These are phyloP conservation scores for Candida ortonii DNA, from an alignment of 805 yeast genomes.

Conservation along the genomic window DNA sequence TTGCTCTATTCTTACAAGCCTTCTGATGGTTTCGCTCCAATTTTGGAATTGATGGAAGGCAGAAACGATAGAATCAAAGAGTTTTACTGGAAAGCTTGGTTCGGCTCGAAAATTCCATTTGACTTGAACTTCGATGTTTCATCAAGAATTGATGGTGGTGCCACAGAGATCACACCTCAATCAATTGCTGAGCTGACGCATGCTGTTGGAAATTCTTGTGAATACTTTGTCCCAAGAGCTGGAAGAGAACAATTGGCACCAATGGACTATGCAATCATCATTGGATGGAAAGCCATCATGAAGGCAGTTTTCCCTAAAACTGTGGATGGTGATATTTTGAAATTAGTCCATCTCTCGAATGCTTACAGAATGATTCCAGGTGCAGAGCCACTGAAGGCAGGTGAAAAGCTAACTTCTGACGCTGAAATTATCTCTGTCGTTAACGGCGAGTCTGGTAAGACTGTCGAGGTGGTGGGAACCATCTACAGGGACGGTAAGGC, in stretches of 20 bases:
- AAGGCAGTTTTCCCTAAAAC: slow-evolving; percentile 96
- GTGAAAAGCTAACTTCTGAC: slow-evolving; percentile 76
- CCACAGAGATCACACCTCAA: slow-evolving; percentile 64
- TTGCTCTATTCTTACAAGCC: slow-evolving; percentile 79
- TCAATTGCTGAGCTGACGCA: slow-evolving; percentile 91
- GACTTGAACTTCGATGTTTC: slow-evolving; percentile 72
- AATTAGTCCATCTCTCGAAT: slow-evolving; percentile 91
- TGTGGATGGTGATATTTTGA: slow-evolving; percentile 94
- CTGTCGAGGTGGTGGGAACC: slow-evolving; percentile 92
- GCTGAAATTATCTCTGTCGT: slow-evolving; percentile 87
- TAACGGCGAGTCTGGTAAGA: slow-evolving; percentile 90
- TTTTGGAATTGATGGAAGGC: slow-evolving; percentile 82
- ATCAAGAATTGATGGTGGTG: slow-evolving; percentile 66
- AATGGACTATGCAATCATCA: slow-evolving; percentile 98
- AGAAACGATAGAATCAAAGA: slow-evolving; percentile 91
- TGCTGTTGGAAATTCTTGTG: slow-evolving; percentile 96
- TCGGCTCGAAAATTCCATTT: slow-evolving; percentile 58
- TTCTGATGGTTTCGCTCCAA: slow-evolving; percentile 92
- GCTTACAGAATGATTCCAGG: slow-evolving; percentile 92
- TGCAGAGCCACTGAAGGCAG: slow-evolving; percentile 83
- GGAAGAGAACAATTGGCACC: slow-evolving; percentile 89
- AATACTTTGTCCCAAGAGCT: slow-evolving; percentile 87
- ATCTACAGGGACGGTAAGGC: slow-evolving; percentile 71
- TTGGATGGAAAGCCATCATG: slow-evolving; percentile 98
- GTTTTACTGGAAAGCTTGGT: slow-evolving; percentile 98